Evolutionary conservation across 2,329 filamentous ascomycete genomes (phyloP).

Genomic region (Davidsoniella eucalypti): DNA sequence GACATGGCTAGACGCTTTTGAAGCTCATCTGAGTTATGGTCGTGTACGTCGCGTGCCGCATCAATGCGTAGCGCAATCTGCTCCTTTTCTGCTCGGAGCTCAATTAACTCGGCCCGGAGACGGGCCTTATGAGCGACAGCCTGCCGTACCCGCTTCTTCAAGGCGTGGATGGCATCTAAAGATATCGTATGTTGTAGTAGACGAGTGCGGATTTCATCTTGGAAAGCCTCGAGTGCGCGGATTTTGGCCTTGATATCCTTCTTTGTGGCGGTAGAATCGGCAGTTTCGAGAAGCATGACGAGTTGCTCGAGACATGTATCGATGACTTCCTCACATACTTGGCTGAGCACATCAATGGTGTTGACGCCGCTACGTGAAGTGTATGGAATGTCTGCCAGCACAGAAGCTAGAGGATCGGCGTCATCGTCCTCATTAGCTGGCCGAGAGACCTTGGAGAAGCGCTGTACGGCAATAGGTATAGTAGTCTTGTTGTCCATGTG

Average conservation of each 20-base stretch:
- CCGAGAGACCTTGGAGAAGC: constrained; percentile 33
- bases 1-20: constrained; percentile 37
- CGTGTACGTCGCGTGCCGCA: constrained; percentile 42
- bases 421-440: constrained; percentile 21
- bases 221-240: constrained; percentile 40
- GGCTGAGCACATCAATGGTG: constrained; percentile 43
- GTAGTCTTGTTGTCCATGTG: constrained; percentile 14
- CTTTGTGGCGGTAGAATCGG: constrained; percentile 27
- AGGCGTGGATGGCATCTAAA: constrained; percentile 39
- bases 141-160: constrained; percentile 40
- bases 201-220: constrained; percentile 36
- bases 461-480: constrained; percentile 43
- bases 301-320: constrained; percentile 32
- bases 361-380: constrained; percentile 39
- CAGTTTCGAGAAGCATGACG: constrained; percentile 22
- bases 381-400: constrained; percentile 36
- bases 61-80: constrained; percentile 47
- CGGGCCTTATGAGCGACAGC: constrained; percentile 40
- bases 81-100: constrained; percentile 41
- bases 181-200: constrained; percentile 44
- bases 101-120: constrained; percentile 43
- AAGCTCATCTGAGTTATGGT: constrained; percentile 26
- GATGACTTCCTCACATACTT: constrained; percentile 45
- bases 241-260: constrained; percentile 39
- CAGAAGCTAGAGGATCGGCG: constrained; percentile 26